Evolutionary conservation across 441 rosid species (phyloP).

Genomic region (Erodium texanum): DNA sequence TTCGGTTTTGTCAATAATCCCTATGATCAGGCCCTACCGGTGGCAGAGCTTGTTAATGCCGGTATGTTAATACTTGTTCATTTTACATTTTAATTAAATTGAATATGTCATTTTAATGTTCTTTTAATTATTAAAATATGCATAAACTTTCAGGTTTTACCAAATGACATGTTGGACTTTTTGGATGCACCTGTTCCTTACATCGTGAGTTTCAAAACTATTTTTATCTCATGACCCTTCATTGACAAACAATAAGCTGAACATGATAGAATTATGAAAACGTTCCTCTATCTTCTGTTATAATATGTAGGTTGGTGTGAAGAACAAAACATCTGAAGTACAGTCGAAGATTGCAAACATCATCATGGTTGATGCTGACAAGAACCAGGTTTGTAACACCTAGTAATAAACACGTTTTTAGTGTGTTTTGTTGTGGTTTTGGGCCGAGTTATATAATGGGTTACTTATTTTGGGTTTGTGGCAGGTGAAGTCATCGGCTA

Average conservation of each 20-base stretch:
- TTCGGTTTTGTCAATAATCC: conserved; percentile 63
- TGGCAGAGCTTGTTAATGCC: conserved; percentile 99
- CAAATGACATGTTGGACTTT: conserved; percentile 70
- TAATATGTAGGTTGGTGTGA: conserved; percentile 68
- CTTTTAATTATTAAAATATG: conserved; percentile 17
- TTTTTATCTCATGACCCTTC: not conserved
- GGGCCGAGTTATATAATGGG: conserved; percentile 2
- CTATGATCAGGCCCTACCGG: conserved; percentile 81
- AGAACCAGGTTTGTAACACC: conserved; percentile 67
- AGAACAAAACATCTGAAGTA: conserved; percentile 81
- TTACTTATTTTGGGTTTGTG: conserved; percentile 13
- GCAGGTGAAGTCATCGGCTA: conserved; percentile 63
- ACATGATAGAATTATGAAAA: not conserved
- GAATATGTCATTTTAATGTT: conserved; percentile 4
- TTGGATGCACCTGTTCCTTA: conserved; percentile 79
- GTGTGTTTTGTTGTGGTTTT: not conserved
- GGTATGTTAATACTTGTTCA: conserved; percentile 27
- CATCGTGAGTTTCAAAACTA: conserved; percentile 36
- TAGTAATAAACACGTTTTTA: not conserved
- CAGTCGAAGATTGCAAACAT: conserved; percentile 65
- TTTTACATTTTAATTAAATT: not conserved
- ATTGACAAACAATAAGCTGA: not conserved
- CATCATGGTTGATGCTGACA: conserved; percentile 64
- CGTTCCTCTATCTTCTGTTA: not conserved
- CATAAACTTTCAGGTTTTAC: conserved; percentile 47